Base-by-base conservation (phyloP, 75 land plant genomes). In the Cupressus sempervirens region DNA sequence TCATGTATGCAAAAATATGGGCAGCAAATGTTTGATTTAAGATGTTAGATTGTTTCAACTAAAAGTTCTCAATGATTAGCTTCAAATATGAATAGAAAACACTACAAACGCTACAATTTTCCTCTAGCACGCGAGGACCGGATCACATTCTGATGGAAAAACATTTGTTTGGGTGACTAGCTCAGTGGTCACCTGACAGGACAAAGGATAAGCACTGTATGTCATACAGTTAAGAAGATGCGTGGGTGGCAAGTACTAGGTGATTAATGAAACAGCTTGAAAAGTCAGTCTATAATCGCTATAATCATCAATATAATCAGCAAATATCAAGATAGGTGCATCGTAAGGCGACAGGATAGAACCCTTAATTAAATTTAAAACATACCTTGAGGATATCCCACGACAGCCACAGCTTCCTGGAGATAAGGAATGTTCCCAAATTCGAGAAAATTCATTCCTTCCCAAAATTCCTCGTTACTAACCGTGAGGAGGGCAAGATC, bases 371-470 rank as follows among this genome's bases (percentile, higher is more conserved):
- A 8, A 54, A 62, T 26, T 18, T 41, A 35, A 13, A 50, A 26
- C 70, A 56, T 88, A 97, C 99, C 99, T 90, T 96, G 98, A 81
- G 99, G 99, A 87, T 97, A 97, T 41, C 99, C 99, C 80, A 97
- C 99, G 83, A 95, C 98, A 45, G 99, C 98, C 7, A 97, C 99
- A 70, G 98, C 94, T 88, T 97, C 96, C 82, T 97, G 99, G 29
- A 97, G 88, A 75, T 88, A 90, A 15, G 99, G 99, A 84, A 94
- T 89, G 84, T 94, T 93, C 29, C 99, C 98, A 41, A 97, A 90
- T 84, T 96, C 96, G 62, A 97, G 85, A 68, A 82, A 90, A 32
- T 83, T 79, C 95, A 94, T 89, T 38, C 94, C 98, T 13, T 97
- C 93, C 99, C 99, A 97, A 77, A 97, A 97, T 29, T 94, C 96